phyloP scores from a whole-genome alignment of 179 eudicot genomes.

The Spinacia oleracea region DNA sequence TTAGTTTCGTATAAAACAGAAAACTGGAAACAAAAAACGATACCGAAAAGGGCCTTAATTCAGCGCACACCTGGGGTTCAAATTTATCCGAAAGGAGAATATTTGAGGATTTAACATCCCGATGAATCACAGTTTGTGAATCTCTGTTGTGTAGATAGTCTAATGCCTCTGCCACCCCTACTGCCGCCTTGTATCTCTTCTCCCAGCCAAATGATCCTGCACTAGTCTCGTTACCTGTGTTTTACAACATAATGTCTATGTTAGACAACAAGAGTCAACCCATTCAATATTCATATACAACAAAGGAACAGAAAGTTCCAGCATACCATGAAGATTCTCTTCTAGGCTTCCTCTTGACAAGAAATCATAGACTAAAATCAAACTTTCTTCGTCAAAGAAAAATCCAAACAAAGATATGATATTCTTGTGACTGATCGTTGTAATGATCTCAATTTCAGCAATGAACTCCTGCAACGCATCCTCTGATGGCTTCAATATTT shows the following conservation, averaged over 20 bases:
- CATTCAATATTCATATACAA: background rate
- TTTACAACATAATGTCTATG: background rate
- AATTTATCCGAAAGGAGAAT: constrained; percentile 44
- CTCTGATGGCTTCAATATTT: constrained; percentile 48
- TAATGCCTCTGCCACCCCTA: constrained; percentile 50
- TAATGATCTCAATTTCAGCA: constrained; percentile 47
- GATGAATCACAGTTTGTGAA: constrained; percentile 40
- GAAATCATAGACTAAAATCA: constrained; percentile 46
- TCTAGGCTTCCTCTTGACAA: constrained; percentile 51
- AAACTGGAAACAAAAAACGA: too few species aligned
- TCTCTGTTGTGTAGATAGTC: constrained; percentile 39
- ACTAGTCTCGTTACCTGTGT: constrained; percentile 32
- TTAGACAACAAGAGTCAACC: background rate
- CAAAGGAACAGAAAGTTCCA: background rate
- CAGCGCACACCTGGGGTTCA: constrained; percentile 40
- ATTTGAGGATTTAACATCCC: constrained; percentile 53
- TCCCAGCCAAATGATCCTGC: constrained; percentile 39
- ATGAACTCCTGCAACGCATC: constrained; percentile 42
- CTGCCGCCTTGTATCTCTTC: constrained; percentile 46
- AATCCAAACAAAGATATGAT: constrained; percentile 46
- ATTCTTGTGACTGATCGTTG: constrained; percentile 44
- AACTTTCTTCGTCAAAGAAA: constrained; percentile 39
- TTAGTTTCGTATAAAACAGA: too few species aligned
- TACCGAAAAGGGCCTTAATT: too few species aligned
- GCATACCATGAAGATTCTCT: constrained; percentile 50